Conservation (phyloP, 2,329 filamentous ascomycete species). For the Lasiodiplodia citricola region DNA sequence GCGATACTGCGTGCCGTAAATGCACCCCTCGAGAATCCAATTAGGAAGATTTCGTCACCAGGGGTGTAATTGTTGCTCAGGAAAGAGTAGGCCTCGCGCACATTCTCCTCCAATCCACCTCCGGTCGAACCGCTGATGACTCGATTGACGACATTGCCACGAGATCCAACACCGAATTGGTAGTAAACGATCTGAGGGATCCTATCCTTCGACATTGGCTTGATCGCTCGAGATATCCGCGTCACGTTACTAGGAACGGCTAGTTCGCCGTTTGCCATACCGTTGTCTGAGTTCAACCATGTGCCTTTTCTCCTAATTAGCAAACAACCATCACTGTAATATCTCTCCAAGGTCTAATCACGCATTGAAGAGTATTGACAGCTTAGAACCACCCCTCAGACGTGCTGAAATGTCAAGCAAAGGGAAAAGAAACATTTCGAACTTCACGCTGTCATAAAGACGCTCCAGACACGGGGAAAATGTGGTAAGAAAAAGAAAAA, state of each 20-base stretch:
- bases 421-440: not conserved
- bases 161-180: constrained; percentile 47
- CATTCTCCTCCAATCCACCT: constrained; percentile 49
- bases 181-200: constrained; percentile 49
- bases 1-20: constrained; percentile 52
- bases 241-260: constrained; percentile 48
- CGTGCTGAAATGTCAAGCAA: not conserved
- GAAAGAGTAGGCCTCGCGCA: constrained; percentile 68
- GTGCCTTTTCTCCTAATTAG: constrained; percentile 38
- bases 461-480: not conserved
- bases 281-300: constrained; percentile 57
- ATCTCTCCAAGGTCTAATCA: not conserved
- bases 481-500: not conserved
- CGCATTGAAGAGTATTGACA: not conserved
- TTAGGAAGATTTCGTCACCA: constrained; percentile 59
- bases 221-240: constrained; percentile 43
- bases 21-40: constrained; percentile 63
- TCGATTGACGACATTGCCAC: constrained; percentile 28
- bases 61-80: constrained; percentile 65
- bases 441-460: not conserved
- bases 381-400: not conserved
- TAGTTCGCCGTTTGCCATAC: constrained; percentile 48
- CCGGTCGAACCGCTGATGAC: constrained; percentile 30
- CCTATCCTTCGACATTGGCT: constrained; percentile 36
- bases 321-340: not conserved